Percentiles rank a stretch among this genome's conserved stretches.
Evolutionary conservation across 805 yeast species (phyloP).

Genomic region (Teunomyces aglyptinius): DNA sequence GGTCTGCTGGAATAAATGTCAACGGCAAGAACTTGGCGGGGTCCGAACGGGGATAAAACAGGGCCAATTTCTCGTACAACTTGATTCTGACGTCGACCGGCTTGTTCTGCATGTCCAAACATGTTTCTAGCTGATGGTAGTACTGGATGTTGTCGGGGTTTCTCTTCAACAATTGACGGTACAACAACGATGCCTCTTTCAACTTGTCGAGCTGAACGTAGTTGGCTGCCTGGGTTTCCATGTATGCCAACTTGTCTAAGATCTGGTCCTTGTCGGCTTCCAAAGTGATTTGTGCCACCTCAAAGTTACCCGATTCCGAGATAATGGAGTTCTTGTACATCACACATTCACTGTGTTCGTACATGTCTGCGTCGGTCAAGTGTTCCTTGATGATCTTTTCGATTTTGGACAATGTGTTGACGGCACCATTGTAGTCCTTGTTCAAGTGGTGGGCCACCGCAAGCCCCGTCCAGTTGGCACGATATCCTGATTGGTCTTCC

Average conservation of each 20-base stretch:
- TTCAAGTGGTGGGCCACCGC: conserved; percentile 83
- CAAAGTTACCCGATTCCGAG: conserved; percentile 59
- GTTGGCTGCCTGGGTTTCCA: conserved; percentile 68
- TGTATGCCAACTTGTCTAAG: conserved; percentile 55
- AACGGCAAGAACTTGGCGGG: conserved; percentile 78
- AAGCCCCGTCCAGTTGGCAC: conserved; percentile 87
- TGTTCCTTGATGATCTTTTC: conserved; percentile 73
- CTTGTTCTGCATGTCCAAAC: conserved; percentile 47
- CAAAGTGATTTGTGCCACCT: conserved; percentile 62
- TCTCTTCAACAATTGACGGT: conserved; percentile 70
- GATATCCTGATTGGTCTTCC: conserved; percentile 72
- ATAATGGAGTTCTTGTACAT: conserved; percentile 71
- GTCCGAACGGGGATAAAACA: conserved; percentile 80
- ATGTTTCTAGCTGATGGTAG: conserved; percentile 63
- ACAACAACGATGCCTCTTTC: conserved; percentile 65
- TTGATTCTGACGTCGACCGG: conserved; percentile 51
- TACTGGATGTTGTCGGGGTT: conserved; percentile 79
- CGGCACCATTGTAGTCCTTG: conserved; percentile 65
- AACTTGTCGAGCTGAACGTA: conserved; percentile 53
- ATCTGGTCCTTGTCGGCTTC: conserved; percentile 48
- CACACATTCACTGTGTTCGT: conserved; percentile 78
- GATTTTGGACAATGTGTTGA: conserved; percentile 67
- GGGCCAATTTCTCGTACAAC: conserved; percentile 63
- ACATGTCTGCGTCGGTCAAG: conserved; percentile 60
- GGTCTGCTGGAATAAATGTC: conserved; percentile 59